Percentiles rank a stretch among this genome's conserved stretches.
Conservation (phyloP, 148 eudicot genomes). For the Camellia granthamiana region DNA sequence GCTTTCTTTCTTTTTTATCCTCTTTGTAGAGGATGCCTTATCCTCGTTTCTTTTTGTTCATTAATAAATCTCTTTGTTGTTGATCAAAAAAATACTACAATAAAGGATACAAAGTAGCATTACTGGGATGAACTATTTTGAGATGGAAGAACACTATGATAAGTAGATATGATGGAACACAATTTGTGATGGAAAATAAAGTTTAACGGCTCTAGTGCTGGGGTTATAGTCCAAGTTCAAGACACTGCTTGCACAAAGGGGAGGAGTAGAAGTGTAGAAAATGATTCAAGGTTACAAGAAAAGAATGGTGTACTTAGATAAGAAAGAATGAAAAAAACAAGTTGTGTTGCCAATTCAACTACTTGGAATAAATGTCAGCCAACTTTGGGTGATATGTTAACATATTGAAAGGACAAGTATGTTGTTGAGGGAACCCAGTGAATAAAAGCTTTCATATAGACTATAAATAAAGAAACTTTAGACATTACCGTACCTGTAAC, state of each 20-base stretch:
- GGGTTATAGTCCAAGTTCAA: background rate
- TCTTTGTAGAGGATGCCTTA: too few relatives aligned
- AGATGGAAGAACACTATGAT: background rate
- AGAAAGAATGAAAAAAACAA: background rate
- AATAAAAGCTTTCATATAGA: background rate
- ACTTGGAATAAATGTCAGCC: background rate
- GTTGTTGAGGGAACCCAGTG: background rate
- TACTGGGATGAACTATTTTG: background rate
- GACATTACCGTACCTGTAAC: slow-evolving; percentile 47
- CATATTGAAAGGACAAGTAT: slow-evolving; percentile 6
- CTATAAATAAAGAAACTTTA: slow-evolving; percentile 4
- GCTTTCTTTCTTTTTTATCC: too few relatives aligned
- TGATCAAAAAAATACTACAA: too few relatives aligned
- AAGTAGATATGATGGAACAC: background rate
- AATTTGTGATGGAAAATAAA: background rate
- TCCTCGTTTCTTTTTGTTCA: too few relatives aligned
- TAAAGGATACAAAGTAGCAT: background rate
- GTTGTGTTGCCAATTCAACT: background rate
- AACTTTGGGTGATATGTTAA: background rate
- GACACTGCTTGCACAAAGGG: background rate
- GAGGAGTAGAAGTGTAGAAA: background rate
- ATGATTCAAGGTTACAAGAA: background rate
- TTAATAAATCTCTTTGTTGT: too few relatives aligned
- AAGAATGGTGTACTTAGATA: background rate
- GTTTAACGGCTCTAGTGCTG: background rate